Conservation (phyloP, 495 filamentous ascomycete genomes). For the Aspergillus bridgeri region DNA sequence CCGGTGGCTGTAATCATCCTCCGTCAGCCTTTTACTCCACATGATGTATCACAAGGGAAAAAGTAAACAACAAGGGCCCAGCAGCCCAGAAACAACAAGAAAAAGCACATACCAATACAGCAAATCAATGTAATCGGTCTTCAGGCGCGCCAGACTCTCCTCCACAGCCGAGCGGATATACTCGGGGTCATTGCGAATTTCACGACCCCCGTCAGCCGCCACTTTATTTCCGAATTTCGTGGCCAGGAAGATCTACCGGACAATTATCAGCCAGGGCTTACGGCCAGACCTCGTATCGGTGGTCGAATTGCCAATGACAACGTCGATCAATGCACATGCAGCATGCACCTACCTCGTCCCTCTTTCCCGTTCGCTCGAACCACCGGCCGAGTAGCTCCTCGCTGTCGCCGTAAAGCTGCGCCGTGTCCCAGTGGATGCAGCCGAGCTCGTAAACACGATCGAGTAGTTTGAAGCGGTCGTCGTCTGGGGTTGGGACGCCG, state of each 20-base stretch:
- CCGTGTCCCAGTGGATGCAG: constrained; percentile 57
- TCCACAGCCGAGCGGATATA: constrained; percentile 50
- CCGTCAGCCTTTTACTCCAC: not conserved
- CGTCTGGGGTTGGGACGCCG: constrained; percentile 34
- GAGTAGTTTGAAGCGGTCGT: constrained; percentile 39
- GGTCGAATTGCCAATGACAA: no score
- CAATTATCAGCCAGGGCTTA: no score
- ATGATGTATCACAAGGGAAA: no score
- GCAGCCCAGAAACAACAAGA: no score
- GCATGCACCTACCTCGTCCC: not conserved
- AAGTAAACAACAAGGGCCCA: no score
- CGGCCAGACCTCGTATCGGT: no score
- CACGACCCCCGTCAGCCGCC: constrained; percentile 11
- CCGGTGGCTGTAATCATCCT: constrained; percentile 28
- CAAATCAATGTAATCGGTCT: constrained; percentile 54
- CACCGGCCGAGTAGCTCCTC: constrained; percentile 53
- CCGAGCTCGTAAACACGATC: constrained; percentile 52
- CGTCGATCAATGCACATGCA: no score
- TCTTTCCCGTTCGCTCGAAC: constrained; percentile 30
- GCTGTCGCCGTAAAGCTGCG: constrained; percentile 45
- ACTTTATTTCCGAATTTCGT: constrained; percentile 53
- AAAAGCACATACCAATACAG: constrained; percentile 42
- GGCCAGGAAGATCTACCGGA: constrained; percentile 50
- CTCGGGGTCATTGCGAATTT: constrained; percentile 48
- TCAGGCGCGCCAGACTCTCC: constrained; percentile 49